These are phyloP conservation scores for Erucastrum elatum DNA, from an alignment of 345 rosid species.

Conservation along the genomic window DNA sequence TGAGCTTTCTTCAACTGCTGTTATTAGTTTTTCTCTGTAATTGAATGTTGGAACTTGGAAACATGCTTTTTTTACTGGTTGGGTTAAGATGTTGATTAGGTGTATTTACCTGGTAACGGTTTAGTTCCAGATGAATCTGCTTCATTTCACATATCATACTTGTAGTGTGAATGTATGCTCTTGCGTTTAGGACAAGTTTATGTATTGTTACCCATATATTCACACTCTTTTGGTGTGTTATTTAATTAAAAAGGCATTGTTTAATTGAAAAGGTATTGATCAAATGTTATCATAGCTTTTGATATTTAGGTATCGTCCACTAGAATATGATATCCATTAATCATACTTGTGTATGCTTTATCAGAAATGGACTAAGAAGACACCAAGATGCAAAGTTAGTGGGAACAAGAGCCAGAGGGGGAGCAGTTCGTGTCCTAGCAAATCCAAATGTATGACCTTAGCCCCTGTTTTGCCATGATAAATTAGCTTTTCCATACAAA, in stretches of 20 bases:
- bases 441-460: constrained; percentile 69
- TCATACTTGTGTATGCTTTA: not conserved
- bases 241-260: not conserved
- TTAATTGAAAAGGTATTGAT: not conserved
- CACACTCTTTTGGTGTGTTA: constrained; percentile 24
- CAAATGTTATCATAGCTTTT: not conserved
- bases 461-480: constrained; percentile 27
- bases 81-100: not conserved
- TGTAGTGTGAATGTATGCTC: constrained; percentile 9
- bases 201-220: constrained; percentile 10
- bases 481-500: constrained; percentile 36
- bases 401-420: constrained; percentile 49
- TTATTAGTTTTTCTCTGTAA: not conserved
- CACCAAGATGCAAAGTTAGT: constrained; percentile 39
- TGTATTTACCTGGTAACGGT: not conserved
- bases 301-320: not conserved
- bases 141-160: constrained; percentile 8
- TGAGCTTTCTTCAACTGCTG: not conserved
- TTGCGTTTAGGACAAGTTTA: constrained; percentile 24
- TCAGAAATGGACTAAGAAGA: constrained; percentile 44
- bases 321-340: not conserved
- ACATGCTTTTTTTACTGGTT: not conserved
- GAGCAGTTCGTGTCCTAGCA: constrained; percentile 60
- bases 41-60: not conserved
- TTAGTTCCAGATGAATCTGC: not conserved